Evolutionary conservation across 306 rosid genomes (phyloP), one percentile per base, ranked within the genome.

Genomic region (Astragalus membranaceus): DNA sequence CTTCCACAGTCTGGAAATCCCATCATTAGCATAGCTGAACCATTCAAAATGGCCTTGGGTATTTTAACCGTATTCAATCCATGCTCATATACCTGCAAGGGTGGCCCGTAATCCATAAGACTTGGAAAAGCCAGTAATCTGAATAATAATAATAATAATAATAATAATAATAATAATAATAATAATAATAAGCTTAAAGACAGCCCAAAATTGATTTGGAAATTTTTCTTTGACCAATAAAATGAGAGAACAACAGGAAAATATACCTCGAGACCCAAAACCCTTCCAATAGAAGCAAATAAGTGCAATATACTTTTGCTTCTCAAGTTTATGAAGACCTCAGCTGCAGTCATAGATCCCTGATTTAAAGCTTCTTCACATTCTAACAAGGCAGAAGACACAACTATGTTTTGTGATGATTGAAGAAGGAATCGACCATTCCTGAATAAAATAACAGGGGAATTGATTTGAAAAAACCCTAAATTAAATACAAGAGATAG

Each of bases 351-450:
- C 85, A 85, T 83, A 20, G 85, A 89, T 83, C 97, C 97, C 75
- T 89, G 99, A 81, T 95, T 95, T 70, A 95, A 79, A 67, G 96
- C 96, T 52, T 95, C 97, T 84, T 95, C 99, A 81, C 84, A 91
- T 85, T 95, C 97, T 69, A 66, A 70, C 84, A 91, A 51, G 41
- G 86, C 86, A 0, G 80, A 76, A 64, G 90, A 69, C 52, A 75
- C 86, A 77, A 89, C 83, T 75, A 86, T 81, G 80, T 86, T 85
- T 75, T 70, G 89, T 49, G 95, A 83, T 55, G 99, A 87, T 70
- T 83, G 95, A 74, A 95, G 97, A 81, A 85, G 95, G 84, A 91
- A 94, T 14, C 91, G 88, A 29, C 99, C 99, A 75, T 88, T 94
- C 85, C 99, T 94, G 79, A 79, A 80, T 80, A 78, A 74, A 66